Conservation (phyloP, 805 yeast species). For the Starmerella geochares region DNA sequence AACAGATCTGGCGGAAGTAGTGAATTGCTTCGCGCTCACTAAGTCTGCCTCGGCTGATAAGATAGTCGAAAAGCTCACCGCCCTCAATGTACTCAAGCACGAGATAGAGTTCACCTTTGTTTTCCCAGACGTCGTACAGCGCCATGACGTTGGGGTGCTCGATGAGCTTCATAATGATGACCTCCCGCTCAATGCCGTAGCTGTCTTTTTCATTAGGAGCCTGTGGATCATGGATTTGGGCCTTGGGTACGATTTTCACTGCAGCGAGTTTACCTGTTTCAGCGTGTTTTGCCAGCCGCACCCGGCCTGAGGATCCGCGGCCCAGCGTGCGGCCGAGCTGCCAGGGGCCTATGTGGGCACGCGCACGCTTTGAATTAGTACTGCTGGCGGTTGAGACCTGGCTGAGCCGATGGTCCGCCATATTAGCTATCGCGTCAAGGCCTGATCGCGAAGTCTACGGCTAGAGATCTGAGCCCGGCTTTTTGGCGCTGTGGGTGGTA, state of each 20-base stretch:
- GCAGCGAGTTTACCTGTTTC: conserved; percentile 86
- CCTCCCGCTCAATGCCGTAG: conserved; percentile 94
- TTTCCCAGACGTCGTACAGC: conserved; percentile 96
- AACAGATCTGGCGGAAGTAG: conserved; percentile 77
- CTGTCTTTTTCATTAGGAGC: conserved; percentile 35
- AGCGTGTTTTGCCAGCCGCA: conserved; percentile 78
- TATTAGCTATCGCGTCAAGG: conserved; percentile 9
- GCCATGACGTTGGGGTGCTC: conserved; percentile 91
- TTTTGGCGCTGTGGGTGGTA: conserved; percentile 11
- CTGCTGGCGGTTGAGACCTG: conserved; percentile 30
- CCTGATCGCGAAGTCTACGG: background rate
- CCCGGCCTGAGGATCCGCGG: conserved; percentile 94
- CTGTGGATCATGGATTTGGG: conserved; percentile 37
- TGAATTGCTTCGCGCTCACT: conserved; percentile 83
- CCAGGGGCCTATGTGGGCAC: conserved; percentile 86
- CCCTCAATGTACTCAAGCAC: conserved; percentile 95
- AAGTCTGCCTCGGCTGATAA: conserved; percentile 78
- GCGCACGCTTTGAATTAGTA: conserved; percentile 38
- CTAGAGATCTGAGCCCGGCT: background rate
- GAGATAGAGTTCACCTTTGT: conserved; percentile 78
- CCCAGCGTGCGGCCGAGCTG: conserved; percentile 89
- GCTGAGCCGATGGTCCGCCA: conserved; percentile 25
- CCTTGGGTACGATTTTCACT: conserved; percentile 88
- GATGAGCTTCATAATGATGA: conserved; percentile 89
- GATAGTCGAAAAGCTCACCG: conserved; percentile 87